Conservation (phyloP, 176 grass and related monocot species). For the Rhynchospora tenuis region DNA sequence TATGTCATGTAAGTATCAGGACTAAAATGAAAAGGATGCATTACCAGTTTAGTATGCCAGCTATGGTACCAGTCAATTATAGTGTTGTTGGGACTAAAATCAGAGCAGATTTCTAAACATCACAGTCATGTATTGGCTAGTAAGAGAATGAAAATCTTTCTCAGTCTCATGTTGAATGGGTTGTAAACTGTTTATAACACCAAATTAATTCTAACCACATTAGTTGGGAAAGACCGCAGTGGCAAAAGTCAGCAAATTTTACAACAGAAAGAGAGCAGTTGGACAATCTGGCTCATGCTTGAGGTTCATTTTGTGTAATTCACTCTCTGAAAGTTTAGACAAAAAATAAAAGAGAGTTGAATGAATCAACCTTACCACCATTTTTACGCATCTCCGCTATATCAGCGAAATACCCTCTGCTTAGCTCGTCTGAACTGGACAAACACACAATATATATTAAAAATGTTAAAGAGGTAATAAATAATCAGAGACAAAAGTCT, state of each 20-base stretch:
- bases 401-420: conserved; percentile 66
- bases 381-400: conserved; percentile 62
- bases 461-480: not conserved
- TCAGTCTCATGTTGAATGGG: not conserved
- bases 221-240: not conserved
- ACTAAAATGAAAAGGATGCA: not conserved
- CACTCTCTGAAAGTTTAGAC: not conserved
- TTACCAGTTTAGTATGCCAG: not conserved
- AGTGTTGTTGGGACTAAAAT: not conserved
- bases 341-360: not conserved
- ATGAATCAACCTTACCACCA: conserved; percentile 54
- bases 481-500: not conserved
- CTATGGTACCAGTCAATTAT: not conserved
- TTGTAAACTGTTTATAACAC: not conserved
- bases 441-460: conserved; percentile 23
- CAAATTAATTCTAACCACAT: not conserved
- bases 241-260: not conserved
- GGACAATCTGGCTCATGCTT: not conserved
- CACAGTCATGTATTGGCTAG: no score
- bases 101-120: not conserved
- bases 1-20: not conserved
- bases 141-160: not conserved
- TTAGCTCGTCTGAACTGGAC: conserved; percentile 72
- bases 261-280: not conserved
- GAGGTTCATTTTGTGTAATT: not conserved